These are phyloP conservation scores for Telfairia occidentalis DNA, from an alignment of 331 rosid species.

Conservation along the genomic window DNA sequence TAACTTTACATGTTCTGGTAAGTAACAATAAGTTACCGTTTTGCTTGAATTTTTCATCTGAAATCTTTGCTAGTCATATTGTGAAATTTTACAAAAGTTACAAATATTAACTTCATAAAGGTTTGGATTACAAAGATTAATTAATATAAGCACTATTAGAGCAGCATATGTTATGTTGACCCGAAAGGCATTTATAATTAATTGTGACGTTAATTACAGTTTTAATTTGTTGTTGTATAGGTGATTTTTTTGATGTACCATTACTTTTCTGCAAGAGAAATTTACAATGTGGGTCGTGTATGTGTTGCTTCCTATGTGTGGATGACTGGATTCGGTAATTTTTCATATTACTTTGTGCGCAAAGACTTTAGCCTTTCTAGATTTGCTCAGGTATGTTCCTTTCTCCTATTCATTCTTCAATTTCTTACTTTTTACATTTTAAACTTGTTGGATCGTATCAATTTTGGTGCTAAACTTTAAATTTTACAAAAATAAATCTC, in stretches of 20 bases:
- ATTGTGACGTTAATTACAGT: background rate
- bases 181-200: background rate
- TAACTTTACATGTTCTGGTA: background rate
- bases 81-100: background rate
- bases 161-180: too few species aligned
- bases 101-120: background rate
- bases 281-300: conserved; percentile 72
- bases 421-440: too few species aligned
- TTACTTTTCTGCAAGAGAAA: conserved; percentile 79
- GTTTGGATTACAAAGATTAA: background rate
- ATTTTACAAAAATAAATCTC: too few species aligned
- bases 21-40: background rate
- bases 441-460: too few species aligned
- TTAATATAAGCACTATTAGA: too few species aligned
- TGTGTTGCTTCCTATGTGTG: conserved; percentile 91
- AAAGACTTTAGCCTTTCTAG: conserved; percentile 88
- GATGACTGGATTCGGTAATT: conserved; percentile 99
- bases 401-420: background rate
- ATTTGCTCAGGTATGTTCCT: conserved; percentile 78
- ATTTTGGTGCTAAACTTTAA: too few species aligned
- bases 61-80: background rate
- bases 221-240: conserved; percentile 26
- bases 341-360: conserved; percentile 84
- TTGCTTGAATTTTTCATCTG: background rate
- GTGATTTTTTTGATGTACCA: conserved; percentile 93